Conservation (phyloP, 2,329 filamentous ascomycete genomes). For the Talaromyces sp. region DNA sequence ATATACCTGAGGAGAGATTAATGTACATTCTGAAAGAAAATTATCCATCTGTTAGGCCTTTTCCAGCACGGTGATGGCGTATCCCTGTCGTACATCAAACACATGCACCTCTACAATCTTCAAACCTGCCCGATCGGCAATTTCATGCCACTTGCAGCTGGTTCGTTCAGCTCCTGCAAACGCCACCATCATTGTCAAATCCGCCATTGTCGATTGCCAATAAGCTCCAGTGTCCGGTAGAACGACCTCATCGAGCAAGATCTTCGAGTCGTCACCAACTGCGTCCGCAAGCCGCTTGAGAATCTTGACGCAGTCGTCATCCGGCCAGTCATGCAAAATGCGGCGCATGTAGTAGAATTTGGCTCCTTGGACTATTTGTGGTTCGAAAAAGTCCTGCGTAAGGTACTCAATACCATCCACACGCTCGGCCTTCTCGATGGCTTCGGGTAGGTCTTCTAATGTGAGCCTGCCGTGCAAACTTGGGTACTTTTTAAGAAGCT, state of each 20-base stretch:
- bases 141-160: slow-evolving; percentile 22
- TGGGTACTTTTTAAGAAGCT: slow-evolving; percentile 4
- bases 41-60: background rate
- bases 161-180: slow-evolving; percentile 32
- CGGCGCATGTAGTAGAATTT: slow-evolving; percentile 11
- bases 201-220: slow-evolving; percentile 24
- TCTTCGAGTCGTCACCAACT: slow-evolving; percentile 19
- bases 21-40: background rate
- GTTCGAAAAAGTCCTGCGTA: slow-evolving; percentile 12
- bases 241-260: slow-evolving; percentile 40
- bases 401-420: slow-evolving; percentile 8
- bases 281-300: background rate
- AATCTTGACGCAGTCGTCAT: slow-evolving; percentile 7
- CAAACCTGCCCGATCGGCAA: slow-evolving; percentile 4
- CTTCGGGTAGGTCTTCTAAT: slow-evolving; percentile 7
- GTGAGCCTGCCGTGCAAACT: slow-evolving; percentile 1
- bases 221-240: slow-evolving; percentile 26
- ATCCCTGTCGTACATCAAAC: background rate
- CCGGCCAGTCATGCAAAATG: slow-evolving; percentile 9
- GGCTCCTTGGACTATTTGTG: slow-evolving; percentile 8
- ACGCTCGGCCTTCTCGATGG: slow-evolving; percentile 1
- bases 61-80: slow-evolving; percentile 3
- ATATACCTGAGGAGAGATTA: background rate
- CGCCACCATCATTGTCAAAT: slow-evolving; percentile 32
- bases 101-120: slow-evolving; percentile 19